Percentiles rank a stretch among this genome's conserved stretches.
These are phyloP conservation scores for Aureobasidium musti DNA, from an alignment of 2,329 filamentous ascomycete species.

Conservation along the genomic window DNA sequence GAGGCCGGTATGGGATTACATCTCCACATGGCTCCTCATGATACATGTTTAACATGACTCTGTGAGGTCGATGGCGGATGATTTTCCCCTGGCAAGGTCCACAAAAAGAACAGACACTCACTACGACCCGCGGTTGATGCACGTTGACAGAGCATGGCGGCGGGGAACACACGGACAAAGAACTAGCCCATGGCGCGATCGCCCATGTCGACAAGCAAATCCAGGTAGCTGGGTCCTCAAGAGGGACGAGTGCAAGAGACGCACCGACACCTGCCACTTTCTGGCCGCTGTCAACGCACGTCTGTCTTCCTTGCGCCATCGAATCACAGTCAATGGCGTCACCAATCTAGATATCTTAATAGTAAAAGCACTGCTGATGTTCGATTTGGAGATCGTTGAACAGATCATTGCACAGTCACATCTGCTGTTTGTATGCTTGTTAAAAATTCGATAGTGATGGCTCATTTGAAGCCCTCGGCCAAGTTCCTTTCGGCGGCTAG, in stretches of 20 bases:
- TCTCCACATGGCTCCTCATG: slow-evolving; percentile 9
- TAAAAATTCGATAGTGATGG: not conserved
- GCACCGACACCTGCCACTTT: slow-evolving; percentile 21
- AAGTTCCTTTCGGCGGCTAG: slow-evolving; percentile 7
- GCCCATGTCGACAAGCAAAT: slow-evolving; percentile 12
- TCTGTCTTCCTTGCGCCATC: slow-evolving; percentile 22
- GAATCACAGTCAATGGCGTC: slow-evolving; percentile 25
- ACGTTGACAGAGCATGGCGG: slow-evolving; percentile 27
- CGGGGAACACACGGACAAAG: slow-evolving; percentile 28
- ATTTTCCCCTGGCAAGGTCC: slow-evolving; percentile 18
- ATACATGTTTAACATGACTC: slow-evolving; percentile 12
- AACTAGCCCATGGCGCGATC: slow-evolving; percentile 26
- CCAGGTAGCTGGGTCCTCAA: slow-evolving; percentile 25
- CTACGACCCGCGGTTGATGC: slow-evolving; percentile 23
- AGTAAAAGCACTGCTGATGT: not conserved
- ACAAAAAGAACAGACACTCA: slow-evolving; percentile 25
- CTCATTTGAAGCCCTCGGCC: not conserved
- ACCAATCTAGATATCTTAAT: not conserved
- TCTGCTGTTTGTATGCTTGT: not conserved
- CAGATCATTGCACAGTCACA: not conserved
- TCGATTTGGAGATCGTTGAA: not conserved
- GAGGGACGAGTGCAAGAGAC: slow-evolving; percentile 7
- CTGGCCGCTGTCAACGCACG: slow-evolving; percentile 14
- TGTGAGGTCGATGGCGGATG: not conserved
- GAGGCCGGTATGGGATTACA: not conserved